These are phyloP conservation scores for Arthroderma sp. DNA, from an alignment of 2,329 filamentous ascomycete genomes.

Conservation along the genomic window DNA sequence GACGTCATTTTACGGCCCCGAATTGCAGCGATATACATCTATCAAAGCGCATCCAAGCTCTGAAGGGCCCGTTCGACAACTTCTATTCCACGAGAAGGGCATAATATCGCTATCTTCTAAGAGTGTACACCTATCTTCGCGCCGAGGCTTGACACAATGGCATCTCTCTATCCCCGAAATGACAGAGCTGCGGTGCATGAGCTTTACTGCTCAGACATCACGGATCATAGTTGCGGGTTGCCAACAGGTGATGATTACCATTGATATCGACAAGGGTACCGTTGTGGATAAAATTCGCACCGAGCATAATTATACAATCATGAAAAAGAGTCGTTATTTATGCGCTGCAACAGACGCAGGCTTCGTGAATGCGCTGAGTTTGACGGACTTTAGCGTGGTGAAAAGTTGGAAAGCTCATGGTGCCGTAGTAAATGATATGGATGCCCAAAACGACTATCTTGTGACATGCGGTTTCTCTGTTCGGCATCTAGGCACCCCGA, in stretches of 20 bases:
- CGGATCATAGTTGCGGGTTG: slow-evolving; percentile 77
- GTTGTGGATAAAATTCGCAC: slow-evolving; percentile 60
- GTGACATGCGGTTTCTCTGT: slow-evolving; percentile 90
- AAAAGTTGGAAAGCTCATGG: slow-evolving; percentile 87
- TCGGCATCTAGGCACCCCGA: slow-evolving; percentile 63
- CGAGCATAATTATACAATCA: slow-evolving; percentile 69
- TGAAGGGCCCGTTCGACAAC: slow-evolving; percentile 72
- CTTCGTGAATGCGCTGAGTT: slow-evolving; percentile 73
- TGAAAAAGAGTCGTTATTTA: slow-evolving; percentile 79
- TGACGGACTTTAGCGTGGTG: slow-evolving; percentile 60
- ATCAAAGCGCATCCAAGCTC: slow-evolving; percentile 62
- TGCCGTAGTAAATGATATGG: slow-evolving; percentile 87
- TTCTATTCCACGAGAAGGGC: slow-evolving; percentile 83
- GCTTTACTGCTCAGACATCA: slow-evolving; percentile 76
- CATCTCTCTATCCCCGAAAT: slow-evolving; percentile 70
- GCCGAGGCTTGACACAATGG: slow-evolving; percentile 76
- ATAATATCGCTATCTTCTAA: slow-evolving; percentile 71
- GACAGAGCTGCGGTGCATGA: slow-evolving; percentile 85
- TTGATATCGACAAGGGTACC: slow-evolving; percentile 59
- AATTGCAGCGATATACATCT: slow-evolving; percentile 80
- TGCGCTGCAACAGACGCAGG: slow-evolving; percentile 80
- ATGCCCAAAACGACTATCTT: slow-evolving; percentile 86
- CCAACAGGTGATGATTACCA: slow-evolving; percentile 72
- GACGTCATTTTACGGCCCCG: slow-evolving; percentile 72
- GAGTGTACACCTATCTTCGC: slow-evolving; percentile 77